These are phyloP conservation scores for Selenicereus undatus DNA, from an alignment of 148 eudicot genomes.

Conservation along the genomic window DNA sequence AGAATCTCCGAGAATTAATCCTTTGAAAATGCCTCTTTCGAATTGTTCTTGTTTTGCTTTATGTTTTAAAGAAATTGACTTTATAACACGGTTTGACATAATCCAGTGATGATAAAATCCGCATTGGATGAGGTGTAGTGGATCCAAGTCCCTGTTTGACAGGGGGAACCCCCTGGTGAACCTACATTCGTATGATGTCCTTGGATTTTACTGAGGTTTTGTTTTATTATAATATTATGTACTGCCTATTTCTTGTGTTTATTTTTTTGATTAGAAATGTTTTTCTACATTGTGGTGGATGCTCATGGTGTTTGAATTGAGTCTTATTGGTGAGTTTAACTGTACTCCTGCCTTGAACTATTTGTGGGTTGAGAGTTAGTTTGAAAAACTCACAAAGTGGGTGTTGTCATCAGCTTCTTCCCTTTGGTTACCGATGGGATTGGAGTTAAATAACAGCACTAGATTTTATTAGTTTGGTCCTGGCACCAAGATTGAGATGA, in stretches of 20 bases:
- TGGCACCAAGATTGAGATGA: too few relatives aligned
- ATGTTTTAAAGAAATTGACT: too few relatives aligned
- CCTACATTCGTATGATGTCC: slow-evolving; percentile 41
- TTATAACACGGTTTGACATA: too few relatives aligned
- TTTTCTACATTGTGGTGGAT: too few relatives aligned
- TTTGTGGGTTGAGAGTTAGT: slow-evolving; percentile 32
- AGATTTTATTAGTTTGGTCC: slow-evolving; percentile 18
- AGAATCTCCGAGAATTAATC: neutral
- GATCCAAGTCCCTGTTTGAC: slow-evolving; percentile 58
- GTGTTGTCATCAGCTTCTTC: slow-evolving; percentile 83
- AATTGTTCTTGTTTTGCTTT: too few relatives aligned
- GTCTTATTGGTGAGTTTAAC: slow-evolving; percentile 42
- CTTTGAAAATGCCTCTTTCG: too few relatives aligned
- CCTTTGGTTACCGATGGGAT: slow-evolving; percentile 37
- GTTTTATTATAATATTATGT: too few relatives aligned
- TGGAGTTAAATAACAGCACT: slow-evolving; percentile 71
- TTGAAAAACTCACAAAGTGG: slow-evolving; percentile 48
- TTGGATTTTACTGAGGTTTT: slow-evolving; percentile 50
- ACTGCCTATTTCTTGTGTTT: too few relatives aligned
- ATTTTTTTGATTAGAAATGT: neutral
- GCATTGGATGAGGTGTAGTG: slow-evolving; percentile 42
- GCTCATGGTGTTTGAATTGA: neutral
- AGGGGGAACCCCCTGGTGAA: slow-evolving; percentile 74
- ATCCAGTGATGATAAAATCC: slow-evolving; percentile 50
- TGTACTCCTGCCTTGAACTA: slow-evolving; percentile 33